Evolutionary conservation across 2,329 filamentous ascomycete genomes (phyloP), one percentile per base, ranked within the genome.

Genomic region (Periconia sp.): DNA sequence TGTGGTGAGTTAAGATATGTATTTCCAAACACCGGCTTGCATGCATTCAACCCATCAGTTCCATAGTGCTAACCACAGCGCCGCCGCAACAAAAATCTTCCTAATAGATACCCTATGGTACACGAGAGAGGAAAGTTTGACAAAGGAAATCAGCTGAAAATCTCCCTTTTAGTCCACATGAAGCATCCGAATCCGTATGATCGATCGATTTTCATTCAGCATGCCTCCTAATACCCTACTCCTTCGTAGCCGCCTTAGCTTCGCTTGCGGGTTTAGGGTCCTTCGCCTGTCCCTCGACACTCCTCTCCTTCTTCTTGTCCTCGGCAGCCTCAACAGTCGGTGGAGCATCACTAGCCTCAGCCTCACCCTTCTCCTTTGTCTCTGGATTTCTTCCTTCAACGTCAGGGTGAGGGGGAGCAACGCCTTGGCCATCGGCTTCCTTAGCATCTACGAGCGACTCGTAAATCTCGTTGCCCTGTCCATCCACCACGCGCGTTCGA

Each of bases 401-500:
- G 57, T 82, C 80, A 2, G 79, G 80, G 58, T 82, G 80, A 47
- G 76, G 75, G 32, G 77, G 80, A 37, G 75, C 79, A 48, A 71
- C 72, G 16, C 65, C 67, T 15, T 54, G 46, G 22, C 57, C 59
- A 31, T 65, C 63, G 3, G 56, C 58, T n/a, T 57, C 65, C 26
- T 62, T 61, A 10, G 62, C 59, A 12, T 68, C 68, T 5, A 71
- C 67, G 16, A 75, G 57, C 15, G 67, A 72, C 41, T 76, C 72
- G 39, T 71, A 67, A n/a, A 96, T 72, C 64, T 95, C 88, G 54
- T 92, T 90, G 46, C 92, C 94, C 30, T 84, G 70, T 38, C 82
- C 82, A 69, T 96, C 90, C 28, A 96, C 78, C 42, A 97, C 73
- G 44, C 89, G 86, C 7, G 91, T 96, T 53, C 88, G 83, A n/a